Evolutionary conservation across 192 early-diverging fungal genomes (phyloP), one percentile per base, ranked within the genome.

Genomic region (Piromyces sp.): DNA sequence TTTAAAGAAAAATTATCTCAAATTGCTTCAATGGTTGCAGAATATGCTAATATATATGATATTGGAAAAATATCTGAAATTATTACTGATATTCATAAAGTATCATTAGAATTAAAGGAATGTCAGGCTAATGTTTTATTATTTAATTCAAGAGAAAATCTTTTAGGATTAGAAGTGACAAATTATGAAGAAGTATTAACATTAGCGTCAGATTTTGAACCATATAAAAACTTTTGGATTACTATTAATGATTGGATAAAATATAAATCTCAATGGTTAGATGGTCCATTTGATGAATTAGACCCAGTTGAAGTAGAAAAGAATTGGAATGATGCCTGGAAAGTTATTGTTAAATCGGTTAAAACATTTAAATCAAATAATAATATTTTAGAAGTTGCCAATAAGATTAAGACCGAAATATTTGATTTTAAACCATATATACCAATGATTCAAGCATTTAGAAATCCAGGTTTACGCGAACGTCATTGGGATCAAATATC

Each of bases 381-480:
- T 16, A 28, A 30, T 82, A 22, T 79, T 0, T 36, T 30, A 42
- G 29, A 31, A 80, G 80, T 80, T 83, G 80, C 17, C 3, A 42
- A 30, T 29, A 83, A 87, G 80, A 87, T 90, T 29, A 90, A 91
- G 82, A 87, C 89, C 14, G 90, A 91, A 83, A 91, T 91, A 86
- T 89, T 87, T 37, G 89, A 90, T 33, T 91, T 91, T 83, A 91
- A 91, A 79, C 89, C 90, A 30, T 85, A 90, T 78, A 79, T 91
- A 12, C 90, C 90, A 13, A 82, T 91, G 14, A 91, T 91, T 81
- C 89, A 90, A 81, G 90, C 90, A 16, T 83, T 91, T 0, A 79
- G 90, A 68, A 90, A 91, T 82, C 90, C 90, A 22, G 90, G 90
- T 79, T 90, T 91, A 89, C 82, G 89, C 16, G 90, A 90, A 58